phyloP scores from a whole-genome alignment of 2,329 filamentous ascomycete species.

The Paecilomyces dactylethromorphus region DNA sequence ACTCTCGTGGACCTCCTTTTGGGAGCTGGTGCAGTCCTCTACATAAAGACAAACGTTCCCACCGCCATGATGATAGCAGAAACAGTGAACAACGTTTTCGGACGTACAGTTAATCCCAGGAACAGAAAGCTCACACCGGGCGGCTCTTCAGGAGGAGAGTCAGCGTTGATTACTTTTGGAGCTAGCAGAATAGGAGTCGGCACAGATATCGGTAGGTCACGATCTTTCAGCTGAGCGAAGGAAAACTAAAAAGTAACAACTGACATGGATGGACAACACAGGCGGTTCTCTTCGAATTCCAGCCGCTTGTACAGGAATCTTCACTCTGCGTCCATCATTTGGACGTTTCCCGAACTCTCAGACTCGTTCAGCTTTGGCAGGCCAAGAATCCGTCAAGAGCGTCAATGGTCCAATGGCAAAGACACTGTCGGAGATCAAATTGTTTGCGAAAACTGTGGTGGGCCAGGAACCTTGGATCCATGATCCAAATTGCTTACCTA shows the following conservation, averaged over 20 bases:
- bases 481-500: slow-evolving; percentile 53
- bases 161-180: slow-evolving; percentile 25
- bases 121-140: slow-evolving; percentile 28
- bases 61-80: slow-evolving; percentile 40
- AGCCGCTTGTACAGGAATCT: slow-evolving; percentile 30
- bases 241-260: background rate
- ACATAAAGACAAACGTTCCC: slow-evolving; percentile 35
- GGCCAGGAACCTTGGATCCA: slow-evolving; percentile 46
- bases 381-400: slow-evolving; percentile 58
- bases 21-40: slow-evolving; percentile 36
- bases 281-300: slow-evolving; percentile 36
- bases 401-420: slow-evolving; percentile 59
- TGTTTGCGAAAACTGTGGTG: slow-evolving; percentile 50
- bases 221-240: background rate
- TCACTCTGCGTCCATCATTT: slow-evolving; percentile 34
- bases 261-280: background rate
- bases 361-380: slow-evolving; percentile 51
- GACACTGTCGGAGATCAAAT: slow-evolving; percentile 48
- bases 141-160: slow-evolving; percentile 31
- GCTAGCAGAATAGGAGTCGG: slow-evolving; percentile 26
- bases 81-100: slow-evolving; percentile 27
- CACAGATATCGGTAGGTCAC: slow-evolving; percentile 31
- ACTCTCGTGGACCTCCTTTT: slow-evolving; percentile 32
- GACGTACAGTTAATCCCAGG: slow-evolving; percentile 20
- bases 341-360: slow-evolving; percentile 32